These are phyloP conservation scores for Helminthosporium solani DNA, from an alignment of 2,329 filamentous ascomycete genomes.

Conservation along the genomic window DNA sequence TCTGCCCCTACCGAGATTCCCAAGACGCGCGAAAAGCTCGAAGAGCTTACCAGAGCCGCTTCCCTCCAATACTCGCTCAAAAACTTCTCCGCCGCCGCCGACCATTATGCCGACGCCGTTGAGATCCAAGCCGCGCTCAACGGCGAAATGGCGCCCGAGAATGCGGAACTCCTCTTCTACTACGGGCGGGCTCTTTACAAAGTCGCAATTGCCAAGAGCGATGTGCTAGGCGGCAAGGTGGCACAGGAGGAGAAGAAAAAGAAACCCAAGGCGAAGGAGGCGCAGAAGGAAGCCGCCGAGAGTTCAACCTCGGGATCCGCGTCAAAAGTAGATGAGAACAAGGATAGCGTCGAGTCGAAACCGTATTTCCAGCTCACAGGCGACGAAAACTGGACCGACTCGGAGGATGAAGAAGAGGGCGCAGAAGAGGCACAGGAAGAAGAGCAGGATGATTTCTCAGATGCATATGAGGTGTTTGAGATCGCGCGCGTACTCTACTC, in stretches of 20 bases:
- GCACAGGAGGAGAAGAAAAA: slow-evolving; percentile 57
- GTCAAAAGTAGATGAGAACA: slow-evolving; percentile 41
- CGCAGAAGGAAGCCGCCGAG: slow-evolving; percentile 41
- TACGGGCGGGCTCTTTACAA: slow-evolving; percentile 94
- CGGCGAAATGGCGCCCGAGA: slow-evolving; percentile 85
- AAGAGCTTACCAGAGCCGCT: slow-evolving; percentile 77
- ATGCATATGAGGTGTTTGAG: slow-evolving; percentile 65
- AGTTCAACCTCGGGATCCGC: slow-evolving; percentile 28
- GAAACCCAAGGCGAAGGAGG: slow-evolving; percentile 51
- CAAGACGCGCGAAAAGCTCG: slow-evolving; percentile 62
- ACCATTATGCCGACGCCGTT: slow-evolving; percentile 83
- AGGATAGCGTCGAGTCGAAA: slow-evolving; percentile 60
- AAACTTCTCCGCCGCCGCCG: slow-evolving; percentile 81
- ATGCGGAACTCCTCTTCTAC: slow-evolving; percentile 89
- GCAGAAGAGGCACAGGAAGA: slow-evolving; percentile 50
- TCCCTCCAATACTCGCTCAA: slow-evolving; percentile 85
- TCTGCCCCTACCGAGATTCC: slow-evolving; percentile 28
- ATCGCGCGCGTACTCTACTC: slow-evolving; percentile 60
- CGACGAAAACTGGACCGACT: slow-evolving; percentile 86
- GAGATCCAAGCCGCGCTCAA: slow-evolving; percentile 89
- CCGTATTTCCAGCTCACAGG: slow-evolving; percentile 89
- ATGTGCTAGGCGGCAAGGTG: slow-evolving; percentile 85
- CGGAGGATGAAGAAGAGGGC: slow-evolving; percentile 65
- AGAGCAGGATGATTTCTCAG: slow-evolving; percentile 63
- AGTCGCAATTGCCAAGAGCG: slow-evolving; percentile 89